Percentiles rank a stretch among this genome's conserved stretches.
These are phyloP conservation scores for Mycogone perniciosa DNA, from an alignment of 2,329 filamentous ascomycete species.

Conservation along the genomic window DNA sequence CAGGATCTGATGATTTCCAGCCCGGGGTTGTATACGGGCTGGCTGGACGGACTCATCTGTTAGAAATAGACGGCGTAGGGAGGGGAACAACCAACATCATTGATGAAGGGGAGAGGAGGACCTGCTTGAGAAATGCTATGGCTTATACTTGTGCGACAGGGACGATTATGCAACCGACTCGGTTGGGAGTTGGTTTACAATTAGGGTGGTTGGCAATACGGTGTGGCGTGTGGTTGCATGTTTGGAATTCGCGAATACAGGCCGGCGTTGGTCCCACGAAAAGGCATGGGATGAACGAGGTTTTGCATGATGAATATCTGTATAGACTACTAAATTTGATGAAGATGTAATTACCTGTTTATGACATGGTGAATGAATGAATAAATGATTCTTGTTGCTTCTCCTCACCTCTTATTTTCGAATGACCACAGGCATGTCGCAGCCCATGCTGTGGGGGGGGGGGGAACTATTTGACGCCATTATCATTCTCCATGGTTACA, in stretches of 20 bases:
- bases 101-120: background rate
- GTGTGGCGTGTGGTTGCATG: background rate
- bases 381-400: no score
- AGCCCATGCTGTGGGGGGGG: no score
- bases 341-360: no score
- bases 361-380: no score
- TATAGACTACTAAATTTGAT: no score
- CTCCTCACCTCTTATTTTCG: no score
- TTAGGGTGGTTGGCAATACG: background rate
- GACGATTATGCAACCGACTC: background rate
- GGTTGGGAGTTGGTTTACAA: background rate
- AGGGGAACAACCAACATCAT: background rate
- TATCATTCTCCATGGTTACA: no score
- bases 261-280: no score
- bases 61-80: conserved; percentile 1
- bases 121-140: background rate
- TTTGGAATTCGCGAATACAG: background rate
- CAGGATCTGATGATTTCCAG: background rate
- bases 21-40: background rate
- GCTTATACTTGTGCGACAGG: background rate
- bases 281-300: no score
- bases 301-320: no score
- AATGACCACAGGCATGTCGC: no score
- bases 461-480: no score
- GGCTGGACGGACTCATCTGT: conserved; percentile 1